Evolutionary conservation across 2,329 filamentous ascomycete species (phyloP), one percentile per base, ranked within the genome.

Genomic region (Diaporthe citri): DNA sequence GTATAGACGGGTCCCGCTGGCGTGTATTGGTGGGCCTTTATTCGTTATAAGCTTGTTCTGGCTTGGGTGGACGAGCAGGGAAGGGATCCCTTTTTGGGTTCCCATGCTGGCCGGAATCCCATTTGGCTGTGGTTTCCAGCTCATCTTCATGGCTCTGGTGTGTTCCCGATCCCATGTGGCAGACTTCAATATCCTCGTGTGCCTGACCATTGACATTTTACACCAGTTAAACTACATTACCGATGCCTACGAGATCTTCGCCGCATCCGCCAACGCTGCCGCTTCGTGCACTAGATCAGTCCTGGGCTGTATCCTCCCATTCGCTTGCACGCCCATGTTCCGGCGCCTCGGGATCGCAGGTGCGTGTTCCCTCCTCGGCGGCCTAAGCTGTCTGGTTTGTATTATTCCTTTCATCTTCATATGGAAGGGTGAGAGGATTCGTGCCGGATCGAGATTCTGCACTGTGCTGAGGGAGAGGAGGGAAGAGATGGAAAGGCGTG

Each of bases 1-100:
- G 80, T 92, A 90, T 80, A 89, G 92, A 8, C 90, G 94, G 1
- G 86, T 96, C 0, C 94, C 94, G 0, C 86, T 96, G 3, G 93
- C 93, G 6, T 93, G 91, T 80, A 79, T 94, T 25, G 93, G 93
- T 1, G 93, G 93, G 0, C 93, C 93, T 0, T 84, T 93, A 56
- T 91, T 89, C 78, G 87, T 86, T 28, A 73, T 88, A 43, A 87
- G 88, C 10, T 82, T 91, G 73, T 90, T 92, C 81, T 91, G 90
- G 90, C 87, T 93, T 22, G 92, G 90, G 28, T 93, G 89, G 88
- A 87, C 89, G 1, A 85, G 91, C 2, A 84, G 83, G 7, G 74
- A 82, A 0, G 82, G 81, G 9, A 82, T 91, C 9, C 84, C 87
- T 66, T 92, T 90, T 80, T 86, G 87, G 13, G 87, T 86, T 2